A percentile compares a stretch with the other conserved stretches of the same genome.
These are phyloP conservation scores for Themeda triandra DNA, from an alignment of 176 grass and related monocot species.

Conservation along the genomic window DNA sequence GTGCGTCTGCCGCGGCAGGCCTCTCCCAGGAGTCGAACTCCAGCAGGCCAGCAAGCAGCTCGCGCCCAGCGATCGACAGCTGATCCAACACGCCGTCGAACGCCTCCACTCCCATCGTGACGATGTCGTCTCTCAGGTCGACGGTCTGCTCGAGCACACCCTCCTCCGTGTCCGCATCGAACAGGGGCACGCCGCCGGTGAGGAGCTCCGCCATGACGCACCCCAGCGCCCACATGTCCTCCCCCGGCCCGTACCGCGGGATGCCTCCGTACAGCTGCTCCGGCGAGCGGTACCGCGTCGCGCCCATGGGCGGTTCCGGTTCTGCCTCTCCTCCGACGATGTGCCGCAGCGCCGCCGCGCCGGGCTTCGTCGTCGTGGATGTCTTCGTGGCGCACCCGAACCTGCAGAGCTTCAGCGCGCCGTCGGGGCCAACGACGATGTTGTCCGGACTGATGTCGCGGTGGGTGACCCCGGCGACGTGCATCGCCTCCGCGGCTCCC, in stretches of 20 bases:
- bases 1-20: not conserved
- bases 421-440: not conserved
- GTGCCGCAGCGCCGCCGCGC: too few relatives aligned
- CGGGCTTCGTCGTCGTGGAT: too few relatives aligned
- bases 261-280: too few relatives aligned
- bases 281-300: too few relatives aligned
- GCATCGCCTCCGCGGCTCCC: not conserved
- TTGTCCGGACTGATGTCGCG: conserved; percentile 35
- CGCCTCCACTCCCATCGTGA: too few relatives aligned
- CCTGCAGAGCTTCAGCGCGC: conserved; percentile 32
- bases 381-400: conserved; percentile 1
- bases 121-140: too few relatives aligned
- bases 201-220: conserved; percentile 10
- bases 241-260: not conserved
- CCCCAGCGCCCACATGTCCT: conserved; percentile 9
- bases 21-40: conserved; percentile 13
- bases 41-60: conserved; percentile 36
- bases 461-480: conserved; percentile 3
- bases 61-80: not conserved
- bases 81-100: too few relatives aligned
- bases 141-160: too few relatives aligned
- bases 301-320: too few relatives aligned
- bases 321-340: too few relatives aligned
- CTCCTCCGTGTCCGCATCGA: not conserved
- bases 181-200: not conserved